Evolutionary conservation across 1,284 basidiomycete genomes (phyloP), one percentile per base, ranked within the genome.

Genomic region (Ustilago nuda): DNA sequence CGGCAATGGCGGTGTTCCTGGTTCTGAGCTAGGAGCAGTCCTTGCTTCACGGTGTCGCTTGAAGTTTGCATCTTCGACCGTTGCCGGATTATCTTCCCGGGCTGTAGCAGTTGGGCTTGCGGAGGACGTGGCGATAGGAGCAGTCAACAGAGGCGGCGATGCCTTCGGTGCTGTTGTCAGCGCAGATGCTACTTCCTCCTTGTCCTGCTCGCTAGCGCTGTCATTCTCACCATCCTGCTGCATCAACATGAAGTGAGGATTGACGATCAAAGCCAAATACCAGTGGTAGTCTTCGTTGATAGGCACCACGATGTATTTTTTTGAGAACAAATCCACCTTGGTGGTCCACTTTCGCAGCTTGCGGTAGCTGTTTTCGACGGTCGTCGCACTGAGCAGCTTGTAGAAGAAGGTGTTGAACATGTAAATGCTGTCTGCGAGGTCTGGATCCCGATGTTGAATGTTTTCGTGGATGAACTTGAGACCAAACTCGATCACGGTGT

Each of bases 321-420:
- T 98, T 69, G 89, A 87, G 86, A 99, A 99, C 17, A 99, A 86
- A 83, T 97, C 90, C 46, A 93, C 88, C 82, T 91, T 93, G 36
- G 91, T 90, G 0, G 96, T 99, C 97, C 97, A 99, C 86, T 96
- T 97, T 33, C 91, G 90, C 58, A 99, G 93, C 62, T 91, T 92
- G 39, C 92, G 87, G 83, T 95, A 98, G 17, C 92, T 92, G 58
- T 91, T 62, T 37, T 60, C 58, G 32, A 82, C 76, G 17, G 74
- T 48, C 19, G 73, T 59, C 91, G 72, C 89, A 89, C 67, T 91
- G n/a, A 99, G 87, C 83, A 95, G 95, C 87, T 95, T 93, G 88
- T 94, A 98, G 87, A 99, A 98, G 88, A 98, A 99, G 0, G 95
- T 95, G 84, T 92, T 98, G 88, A 99, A 98, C 7, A 99, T 89